These are phyloP conservation scores for Cordyceps javanica DNA, from an alignment of 2,329 filamentous ascomycete species.

Conservation along the genomic window DNA sequence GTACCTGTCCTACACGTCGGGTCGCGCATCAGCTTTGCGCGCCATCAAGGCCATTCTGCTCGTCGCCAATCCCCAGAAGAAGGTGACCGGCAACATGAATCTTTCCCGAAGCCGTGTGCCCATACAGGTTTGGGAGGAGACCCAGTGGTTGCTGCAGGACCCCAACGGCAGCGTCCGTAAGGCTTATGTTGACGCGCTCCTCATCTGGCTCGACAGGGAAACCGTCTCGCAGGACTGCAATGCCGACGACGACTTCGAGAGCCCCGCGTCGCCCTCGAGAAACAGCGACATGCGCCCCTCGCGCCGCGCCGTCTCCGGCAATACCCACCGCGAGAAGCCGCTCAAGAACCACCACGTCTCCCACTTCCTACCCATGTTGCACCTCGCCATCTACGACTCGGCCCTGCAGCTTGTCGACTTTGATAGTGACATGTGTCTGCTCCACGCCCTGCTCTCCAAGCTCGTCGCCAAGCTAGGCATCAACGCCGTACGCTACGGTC, in stretches of 20 bases:
- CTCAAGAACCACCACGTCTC: conserved; percentile 45
- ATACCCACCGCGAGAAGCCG: conserved; percentile 55
- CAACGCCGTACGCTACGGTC: conserved; percentile 69
- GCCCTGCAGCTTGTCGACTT: conserved; percentile 66
- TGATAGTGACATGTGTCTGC: conserved; percentile 67
- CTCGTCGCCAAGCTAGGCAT: conserved; percentile 74
- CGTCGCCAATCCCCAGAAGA: conserved; percentile 67
- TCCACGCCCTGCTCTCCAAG: conserved; percentile 70
- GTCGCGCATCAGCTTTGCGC: conserved; percentile 62
- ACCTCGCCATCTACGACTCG: conserved; percentile 85
- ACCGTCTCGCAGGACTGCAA: conserved; percentile 60
- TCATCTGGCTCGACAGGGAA: conserved; percentile 81
- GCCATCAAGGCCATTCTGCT: conserved; percentile 77
- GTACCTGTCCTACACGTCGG: conserved; percentile 46
- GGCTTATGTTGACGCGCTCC: conserved; percentile 76
- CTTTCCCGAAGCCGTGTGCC: conserved; percentile 70
- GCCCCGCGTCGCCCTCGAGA: conserved; percentile 38
- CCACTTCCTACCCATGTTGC: conserved; percentile 75
- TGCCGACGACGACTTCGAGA: conserved; percentile 47
- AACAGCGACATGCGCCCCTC: conserved; percentile 36
- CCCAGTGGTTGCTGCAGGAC: conserved; percentile 85
- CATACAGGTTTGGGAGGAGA: conserved; percentile 89
- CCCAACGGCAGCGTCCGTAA: conserved; percentile 70
- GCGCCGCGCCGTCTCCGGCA: conserved; percentile 62
- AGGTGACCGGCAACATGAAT: conserved; percentile 51